These are phyloP conservation scores for Moesziomyces antarcticus DNA, from an alignment of 1,284 basidiomycete species.

Conservation along the genomic window DNA sequence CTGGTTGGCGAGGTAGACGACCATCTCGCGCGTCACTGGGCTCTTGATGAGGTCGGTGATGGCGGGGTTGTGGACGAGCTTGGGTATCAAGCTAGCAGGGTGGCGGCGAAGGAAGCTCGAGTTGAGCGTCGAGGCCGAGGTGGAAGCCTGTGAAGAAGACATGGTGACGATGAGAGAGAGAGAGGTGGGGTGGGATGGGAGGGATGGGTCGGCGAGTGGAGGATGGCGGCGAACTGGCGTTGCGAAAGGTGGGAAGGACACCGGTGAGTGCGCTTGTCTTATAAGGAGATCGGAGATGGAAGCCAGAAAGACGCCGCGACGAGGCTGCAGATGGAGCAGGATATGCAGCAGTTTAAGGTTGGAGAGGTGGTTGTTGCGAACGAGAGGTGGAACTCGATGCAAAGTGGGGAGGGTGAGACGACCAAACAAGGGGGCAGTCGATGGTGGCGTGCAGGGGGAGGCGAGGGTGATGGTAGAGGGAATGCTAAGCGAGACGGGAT, in stretches of 20 bases:
- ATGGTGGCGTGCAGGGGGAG: constrained; percentile 1
- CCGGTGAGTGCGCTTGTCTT: constrained; percentile 9
- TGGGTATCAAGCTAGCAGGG: constrained; percentile 64
- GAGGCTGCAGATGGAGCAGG: constrained; percentile 15
- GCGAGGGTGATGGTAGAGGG: not conserved
- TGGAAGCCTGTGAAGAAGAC: constrained; percentile 46
- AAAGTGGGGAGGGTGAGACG: constrained; percentile 3
- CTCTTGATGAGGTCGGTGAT: constrained; percentile 66
- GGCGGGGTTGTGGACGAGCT: constrained; percentile 64
- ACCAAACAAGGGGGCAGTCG: constrained; percentile 25
- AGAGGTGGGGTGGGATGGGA: constrained; percentile 1
- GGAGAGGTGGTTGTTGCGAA: constrained; percentile 6
- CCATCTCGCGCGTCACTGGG: constrained; percentile 66
- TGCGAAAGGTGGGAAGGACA: constrained; percentile 7
- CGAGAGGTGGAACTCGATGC: not conserved
- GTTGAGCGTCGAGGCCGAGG: constrained; percentile 43
- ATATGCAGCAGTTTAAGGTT: constrained; percentile 37
- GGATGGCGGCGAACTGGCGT: constrained; percentile 1
- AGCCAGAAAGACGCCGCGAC: constrained; percentile 21
- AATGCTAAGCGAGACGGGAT: constrained; percentile 30
- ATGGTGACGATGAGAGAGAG: constrained; percentile 15
- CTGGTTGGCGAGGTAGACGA: constrained; percentile 65
- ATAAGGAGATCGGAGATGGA: constrained; percentile 40
- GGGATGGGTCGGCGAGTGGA: constrained; percentile 10
- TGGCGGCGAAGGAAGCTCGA: constrained; percentile 62